These are phyloP conservation scores for Sugiyamaella marilandica DNA, from an alignment of 805 yeast genomes.

Conservation along the genomic window DNA sequence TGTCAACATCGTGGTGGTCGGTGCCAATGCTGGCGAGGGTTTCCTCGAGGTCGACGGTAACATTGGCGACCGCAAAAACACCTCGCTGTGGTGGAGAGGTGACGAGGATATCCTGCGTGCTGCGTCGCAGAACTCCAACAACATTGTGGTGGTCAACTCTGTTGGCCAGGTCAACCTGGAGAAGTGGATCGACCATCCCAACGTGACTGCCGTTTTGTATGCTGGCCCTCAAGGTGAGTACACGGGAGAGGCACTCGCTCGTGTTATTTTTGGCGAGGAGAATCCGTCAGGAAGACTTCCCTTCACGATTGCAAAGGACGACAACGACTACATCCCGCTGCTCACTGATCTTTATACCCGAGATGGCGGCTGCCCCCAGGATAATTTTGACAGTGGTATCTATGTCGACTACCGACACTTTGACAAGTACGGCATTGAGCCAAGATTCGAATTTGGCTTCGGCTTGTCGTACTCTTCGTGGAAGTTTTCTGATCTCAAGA, in stretches of 20 bases:
- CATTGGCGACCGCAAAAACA: slow-evolving; percentile 53
- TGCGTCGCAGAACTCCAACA: slow-evolving; percentile 47
- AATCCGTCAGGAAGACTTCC: slow-evolving; percentile 63
- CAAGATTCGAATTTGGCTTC: slow-evolving; percentile 58
- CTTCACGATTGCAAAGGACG: slow-evolving; percentile 55
- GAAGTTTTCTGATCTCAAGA: slow-evolving; percentile 35
- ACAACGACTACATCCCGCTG: slow-evolving; percentile 44
- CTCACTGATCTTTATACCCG: slow-evolving; percentile 33
- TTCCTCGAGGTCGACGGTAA: slow-evolving; percentile 53
- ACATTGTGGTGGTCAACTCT: slow-evolving; percentile 54
- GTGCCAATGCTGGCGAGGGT: slow-evolving; percentile 57
- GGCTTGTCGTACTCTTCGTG: slow-evolving; percentile 53
- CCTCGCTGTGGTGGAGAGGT: slow-evolving; percentile 53
- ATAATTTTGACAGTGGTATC: slow-evolving; percentile 39
- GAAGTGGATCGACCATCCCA: slow-evolving; percentile 49
- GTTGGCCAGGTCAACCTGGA: slow-evolving; percentile 61
- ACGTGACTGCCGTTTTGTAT: slow-evolving; percentile 53
- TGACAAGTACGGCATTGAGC: slow-evolving; percentile 51
- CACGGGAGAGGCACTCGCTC: slow-evolving; percentile 54
- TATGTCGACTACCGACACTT: slow-evolving; percentile 55
- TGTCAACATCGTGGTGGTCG: slow-evolving; percentile 50
- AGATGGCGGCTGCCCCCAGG: slow-evolving; percentile 35
- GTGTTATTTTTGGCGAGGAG: slow-evolving; percentile 54
- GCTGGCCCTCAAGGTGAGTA: slow-evolving; percentile 54
- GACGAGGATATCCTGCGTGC: slow-evolving; percentile 48